These are phyloP conservation scores for Pelargonium citronellum DNA, from an alignment of 441 rosid species.

Conservation along the genomic window DNA sequence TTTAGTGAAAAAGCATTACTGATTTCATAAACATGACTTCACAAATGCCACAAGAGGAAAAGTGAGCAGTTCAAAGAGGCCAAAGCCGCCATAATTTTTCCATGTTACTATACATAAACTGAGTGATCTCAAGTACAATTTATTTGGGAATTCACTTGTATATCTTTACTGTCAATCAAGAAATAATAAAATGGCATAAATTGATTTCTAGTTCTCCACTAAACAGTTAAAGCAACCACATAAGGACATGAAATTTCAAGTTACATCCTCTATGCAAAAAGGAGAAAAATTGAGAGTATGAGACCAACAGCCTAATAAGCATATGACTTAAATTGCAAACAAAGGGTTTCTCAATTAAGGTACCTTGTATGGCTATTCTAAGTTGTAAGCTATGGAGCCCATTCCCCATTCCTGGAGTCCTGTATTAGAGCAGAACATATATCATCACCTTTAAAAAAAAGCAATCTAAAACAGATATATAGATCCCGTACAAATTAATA, in stretches of 20 bases:
- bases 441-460: constrained; percentile 11
- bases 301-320: neutral
- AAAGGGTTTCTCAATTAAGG: neutral
- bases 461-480: constrained; percentile 7
- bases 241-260: neutral
- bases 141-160: neutral
- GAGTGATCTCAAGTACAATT: too few species aligned
- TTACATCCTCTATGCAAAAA: neutral
- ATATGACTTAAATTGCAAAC: neutral
- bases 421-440: constrained; percentile 25
- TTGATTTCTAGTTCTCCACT: neutral
- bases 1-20: neutral
- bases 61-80: neutral
- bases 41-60: neutral
- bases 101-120: neutral
- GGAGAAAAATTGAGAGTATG: neutral
- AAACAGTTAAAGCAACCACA: neutral
- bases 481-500: neutral
- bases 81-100: neutral
- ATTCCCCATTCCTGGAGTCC: constrained; percentile 84
- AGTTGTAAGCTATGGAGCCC: constrained; percentile 86
- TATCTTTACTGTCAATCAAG: neutral
- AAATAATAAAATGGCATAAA: neutral
- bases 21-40: too few species aligned
- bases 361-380: constrained; percentile 90